Evolutionary conservation across 1,284 basidiomycete genomes (phyloP).

Genomic region (Phlebopus sp.): DNA sequence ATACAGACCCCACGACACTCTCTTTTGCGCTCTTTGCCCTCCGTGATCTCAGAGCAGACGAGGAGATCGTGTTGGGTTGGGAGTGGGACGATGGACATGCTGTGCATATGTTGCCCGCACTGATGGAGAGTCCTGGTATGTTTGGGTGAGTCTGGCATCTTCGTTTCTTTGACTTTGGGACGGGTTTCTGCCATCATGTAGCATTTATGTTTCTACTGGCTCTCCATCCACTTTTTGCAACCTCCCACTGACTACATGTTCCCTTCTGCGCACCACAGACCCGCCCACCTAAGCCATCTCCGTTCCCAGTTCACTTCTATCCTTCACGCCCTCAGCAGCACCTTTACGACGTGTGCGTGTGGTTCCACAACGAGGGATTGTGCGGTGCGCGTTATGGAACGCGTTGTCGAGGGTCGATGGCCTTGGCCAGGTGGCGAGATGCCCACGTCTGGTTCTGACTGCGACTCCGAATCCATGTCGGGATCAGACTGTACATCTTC

Average conservation of each 20-base stretch:
- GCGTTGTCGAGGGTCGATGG: constrained; percentile 50
- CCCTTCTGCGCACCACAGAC: constrained; percentile 33
- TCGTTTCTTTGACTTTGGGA: constrained; percentile 8
- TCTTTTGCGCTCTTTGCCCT: constrained; percentile 85
- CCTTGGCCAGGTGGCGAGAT: constrained; percentile 34
- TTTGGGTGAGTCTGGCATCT: constrained; percentile 48
- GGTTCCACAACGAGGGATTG: constrained; percentile 61
- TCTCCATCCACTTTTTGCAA: too few relatives aligned
- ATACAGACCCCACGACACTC: constrained; percentile 45
- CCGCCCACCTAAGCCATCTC: constrained; percentile 51
- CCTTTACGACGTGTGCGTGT: constrained; percentile 79
- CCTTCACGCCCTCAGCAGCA: constrained; percentile 69
- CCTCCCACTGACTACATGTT: not conserved
- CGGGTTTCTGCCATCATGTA: constrained; percentile 13
- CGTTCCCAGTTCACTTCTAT: constrained; percentile 67
- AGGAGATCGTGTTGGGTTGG: constrained; percentile 92
- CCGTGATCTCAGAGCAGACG: constrained; percentile 71
- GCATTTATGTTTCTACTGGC: constrained; percentile 4
- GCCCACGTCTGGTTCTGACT: constrained; percentile 26
- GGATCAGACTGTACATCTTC: constrained; percentile 14
- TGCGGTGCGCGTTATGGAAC: constrained; percentile 63
- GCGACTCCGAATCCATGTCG: constrained; percentile 10
- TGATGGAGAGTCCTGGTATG: constrained; percentile 55
- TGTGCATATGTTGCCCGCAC: constrained; percentile 76
- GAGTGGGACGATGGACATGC: constrained; percentile 95